Evolutionary conservation across 1,284 basidiomycete genomes (phyloP).

Genomic region (Veloporphyrellus conicus): DNA sequence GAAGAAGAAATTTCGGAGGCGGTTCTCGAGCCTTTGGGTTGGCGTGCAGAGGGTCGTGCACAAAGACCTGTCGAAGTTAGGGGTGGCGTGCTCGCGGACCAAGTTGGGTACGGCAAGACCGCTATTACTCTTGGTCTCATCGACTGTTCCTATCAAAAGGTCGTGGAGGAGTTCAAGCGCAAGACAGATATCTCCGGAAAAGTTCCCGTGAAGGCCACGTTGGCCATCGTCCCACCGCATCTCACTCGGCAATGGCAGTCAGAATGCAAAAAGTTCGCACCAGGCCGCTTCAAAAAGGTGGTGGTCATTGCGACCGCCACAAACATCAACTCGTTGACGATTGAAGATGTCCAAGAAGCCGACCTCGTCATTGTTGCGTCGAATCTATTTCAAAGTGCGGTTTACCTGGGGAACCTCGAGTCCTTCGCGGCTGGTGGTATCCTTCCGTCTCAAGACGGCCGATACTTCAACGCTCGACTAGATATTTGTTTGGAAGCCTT

Average conservation of each 20-base stretch:
- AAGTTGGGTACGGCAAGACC: constrained; percentile 96
- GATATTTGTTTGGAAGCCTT: constrained; percentile 59
- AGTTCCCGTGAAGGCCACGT: constrained; percentile 72
- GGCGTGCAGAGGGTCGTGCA: constrained; percentile 90
- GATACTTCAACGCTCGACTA: constrained; percentile 84
- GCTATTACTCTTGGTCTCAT: constrained; percentile 90
- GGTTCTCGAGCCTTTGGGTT: constrained; percentile 77
- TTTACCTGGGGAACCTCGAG: constrained; percentile 75
- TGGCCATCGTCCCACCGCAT: constrained; percentile 87
- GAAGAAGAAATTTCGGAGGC: constrained; percentile 96
- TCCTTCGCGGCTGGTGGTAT: constrained; percentile 63
- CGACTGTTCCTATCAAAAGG: constrained; percentile 58
- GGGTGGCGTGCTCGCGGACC: constrained; percentile 92
- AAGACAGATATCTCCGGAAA: constrained; percentile 58
- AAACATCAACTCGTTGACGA: constrained; percentile 72
- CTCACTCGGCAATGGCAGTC: constrained; percentile 86
- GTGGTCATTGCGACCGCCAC: constrained; percentile 68
- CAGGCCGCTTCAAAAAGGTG: constrained; percentile 57
- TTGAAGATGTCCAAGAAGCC: constrained; percentile 74
- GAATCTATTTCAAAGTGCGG: constrained; percentile 74
- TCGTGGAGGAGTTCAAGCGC: constrained; percentile 56
- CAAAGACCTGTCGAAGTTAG: constrained; percentile 71
- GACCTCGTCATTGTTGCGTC: constrained; percentile 88
- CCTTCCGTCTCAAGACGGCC: constrained; percentile 67
- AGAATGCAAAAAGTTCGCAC: constrained; percentile 81